Conservation (phyloP, 768 basidiomycete species). For the Rhodocollybia butyracea region DNA sequence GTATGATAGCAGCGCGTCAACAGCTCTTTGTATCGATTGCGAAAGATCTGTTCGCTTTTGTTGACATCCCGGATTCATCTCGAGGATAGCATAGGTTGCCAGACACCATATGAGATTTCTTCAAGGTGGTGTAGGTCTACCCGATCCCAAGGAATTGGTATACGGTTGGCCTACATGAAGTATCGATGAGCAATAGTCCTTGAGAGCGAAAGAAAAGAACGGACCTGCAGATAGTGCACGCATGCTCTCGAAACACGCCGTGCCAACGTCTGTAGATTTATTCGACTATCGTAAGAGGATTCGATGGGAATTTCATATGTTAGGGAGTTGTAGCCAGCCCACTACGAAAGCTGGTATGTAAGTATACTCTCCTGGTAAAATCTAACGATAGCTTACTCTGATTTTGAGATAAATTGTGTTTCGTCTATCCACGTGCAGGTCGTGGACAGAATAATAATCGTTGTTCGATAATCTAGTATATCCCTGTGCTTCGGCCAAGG, state of each 20-base stretch:
- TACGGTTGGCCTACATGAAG: slow-evolving; percentile 53
- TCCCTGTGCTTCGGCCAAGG: slow-evolving; percentile 66
- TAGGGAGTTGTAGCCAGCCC: slow-evolving; percentile 66
- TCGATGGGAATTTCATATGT: slow-evolving; percentile 76
- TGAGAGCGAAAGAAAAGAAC: slow-evolving; percentile 9
- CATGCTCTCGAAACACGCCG: slow-evolving; percentile 68
- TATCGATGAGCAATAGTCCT: slow-evolving; percentile 9
- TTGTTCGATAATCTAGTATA: slow-evolving; percentile 58
- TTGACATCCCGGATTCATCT: slow-evolving; percentile 23
- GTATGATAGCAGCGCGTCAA: no score
- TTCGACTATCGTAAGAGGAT: slow-evolving; percentile 53
- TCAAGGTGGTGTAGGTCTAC: slow-evolving; percentile 71
- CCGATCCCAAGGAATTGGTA: slow-evolving; percentile 67
- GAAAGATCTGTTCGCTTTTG: no score
- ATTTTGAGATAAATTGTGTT: slow-evolving; percentile 61
- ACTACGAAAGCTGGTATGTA: slow-evolving; percentile 36
- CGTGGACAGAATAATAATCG: slow-evolving; percentile 60
- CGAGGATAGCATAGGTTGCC: slow-evolving; percentile 66
- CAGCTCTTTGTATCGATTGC: no score
- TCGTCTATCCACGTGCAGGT: slow-evolving; percentile 60
- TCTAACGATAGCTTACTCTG: slow-evolving; percentile 40
- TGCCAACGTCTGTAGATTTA: slow-evolving; percentile 64
- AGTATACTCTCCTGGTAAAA: not conserved
- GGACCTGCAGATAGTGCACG: slow-evolving; percentile 72
- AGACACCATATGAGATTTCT: slow-evolving; percentile 63